Conservation (phyloP, 352 stramenopile genomes). For the Paralagenidium karlingii region DNA sequence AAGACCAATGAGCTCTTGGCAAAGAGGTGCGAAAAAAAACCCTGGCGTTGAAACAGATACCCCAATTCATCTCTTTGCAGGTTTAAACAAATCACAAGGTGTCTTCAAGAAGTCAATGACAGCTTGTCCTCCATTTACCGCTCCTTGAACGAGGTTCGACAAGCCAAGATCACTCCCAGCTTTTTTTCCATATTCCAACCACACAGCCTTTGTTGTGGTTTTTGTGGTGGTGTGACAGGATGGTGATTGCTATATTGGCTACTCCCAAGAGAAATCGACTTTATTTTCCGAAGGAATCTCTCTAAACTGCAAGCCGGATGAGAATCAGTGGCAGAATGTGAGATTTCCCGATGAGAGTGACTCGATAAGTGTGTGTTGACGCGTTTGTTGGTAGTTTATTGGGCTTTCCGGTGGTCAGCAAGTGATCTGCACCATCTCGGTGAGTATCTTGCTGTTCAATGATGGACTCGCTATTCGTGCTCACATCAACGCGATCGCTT, state of each 20-base stretch:
- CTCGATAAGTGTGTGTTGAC: neutral
- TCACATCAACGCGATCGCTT: neutral
- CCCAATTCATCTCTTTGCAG: too few species aligned
- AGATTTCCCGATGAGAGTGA: neutral
- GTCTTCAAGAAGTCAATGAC: constrained; percentile 8
- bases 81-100: constrained; percentile 2
- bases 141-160: constrained; percentile 12
- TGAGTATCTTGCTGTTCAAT: constrained; percentile 2
- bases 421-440: constrained; percentile 20
- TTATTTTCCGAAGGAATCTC: constrained; percentile 19
- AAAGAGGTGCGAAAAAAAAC: too few species aligned
- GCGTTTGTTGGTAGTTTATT: constrained; percentile 13
- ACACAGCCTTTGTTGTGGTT: too few species aligned
- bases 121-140: constrained; percentile 15
- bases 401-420: constrained; percentile 24
- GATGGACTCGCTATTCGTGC: neutral
- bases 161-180: neutral
- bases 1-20: too few species aligned
- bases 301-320: constrained; percentile 27
- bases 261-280: constrained; percentile 14
- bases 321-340: constrained; percentile 21
- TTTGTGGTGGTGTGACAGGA: constrained; percentile 11
- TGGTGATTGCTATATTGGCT: constrained; percentile 22
- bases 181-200: neutral
- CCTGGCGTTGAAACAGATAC: too few species aligned